These are phyloP conservation scores for Solanum hybrid DNA, from an alignment of 305 asterid genomes.

Conservation along the genomic window DNA sequence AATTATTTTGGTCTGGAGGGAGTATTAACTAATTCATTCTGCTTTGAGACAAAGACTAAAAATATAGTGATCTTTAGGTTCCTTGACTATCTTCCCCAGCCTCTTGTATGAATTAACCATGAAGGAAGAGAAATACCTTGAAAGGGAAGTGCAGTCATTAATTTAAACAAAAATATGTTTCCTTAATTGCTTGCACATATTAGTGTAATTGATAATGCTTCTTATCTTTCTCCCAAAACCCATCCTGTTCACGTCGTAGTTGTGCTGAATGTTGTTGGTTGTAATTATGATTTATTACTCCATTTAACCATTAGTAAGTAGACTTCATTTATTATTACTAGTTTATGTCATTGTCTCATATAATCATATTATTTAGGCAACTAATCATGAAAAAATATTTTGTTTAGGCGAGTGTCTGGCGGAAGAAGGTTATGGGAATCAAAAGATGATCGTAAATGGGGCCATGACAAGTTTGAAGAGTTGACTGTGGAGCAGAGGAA, in stretches of 20 bases:
- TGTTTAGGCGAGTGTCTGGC: slow-evolving; percentile 61
- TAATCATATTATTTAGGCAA: not conserved
- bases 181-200: not conserved
- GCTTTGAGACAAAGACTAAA: not conserved
- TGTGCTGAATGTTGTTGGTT: not conserved
- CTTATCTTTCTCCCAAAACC: not conserved
- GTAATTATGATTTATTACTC: not conserved
- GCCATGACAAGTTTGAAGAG: slow-evolving; percentile 97
- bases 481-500: slow-evolving; percentile 57
- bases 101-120: not conserved
- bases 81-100: not conserved
- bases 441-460: slow-evolving; percentile 95
- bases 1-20: not conserved
- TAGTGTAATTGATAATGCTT: not conserved
- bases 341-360: not conserved
- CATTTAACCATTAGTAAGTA: not conserved
- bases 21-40: not conserved
- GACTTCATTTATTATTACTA: not conserved
- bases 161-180: not conserved
- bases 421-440: slow-evolving; percentile 87
- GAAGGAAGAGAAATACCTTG: not conserved
- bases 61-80: not conserved
- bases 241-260: not conserved
- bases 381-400: not conserved
- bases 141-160: not conserved